These are phyloP conservation scores for Coccomyxa sp. DNA, from an alignment of 139 green algal species.

Conservation along the genomic window DNA sequence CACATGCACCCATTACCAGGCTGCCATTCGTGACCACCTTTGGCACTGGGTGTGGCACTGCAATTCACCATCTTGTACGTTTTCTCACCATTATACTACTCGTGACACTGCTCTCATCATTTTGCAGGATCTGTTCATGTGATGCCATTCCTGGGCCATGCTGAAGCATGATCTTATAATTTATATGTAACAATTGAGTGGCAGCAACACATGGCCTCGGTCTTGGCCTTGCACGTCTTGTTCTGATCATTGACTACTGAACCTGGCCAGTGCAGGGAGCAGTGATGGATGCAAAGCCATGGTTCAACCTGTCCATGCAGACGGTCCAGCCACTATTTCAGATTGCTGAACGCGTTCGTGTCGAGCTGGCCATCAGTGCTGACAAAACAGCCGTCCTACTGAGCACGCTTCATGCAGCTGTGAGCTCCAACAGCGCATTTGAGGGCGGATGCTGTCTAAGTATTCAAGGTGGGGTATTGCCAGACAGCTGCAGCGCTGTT, in stretches of 20 bases:
- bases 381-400: too few relatives aligned
- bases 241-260: not conserved
- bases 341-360: not conserved
- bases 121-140: not conserved
- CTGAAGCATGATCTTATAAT: not conserved
- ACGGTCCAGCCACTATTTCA: constrained; percentile 2
- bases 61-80: constrained; percentile 12
- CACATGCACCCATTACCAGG: not conserved
- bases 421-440: too few relatives aligned
- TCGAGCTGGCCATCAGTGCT: too few relatives aligned
- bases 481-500: too few relatives aligned
- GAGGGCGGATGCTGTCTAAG: too few relatives aligned
- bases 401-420: too few relatives aligned
- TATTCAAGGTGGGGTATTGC: too few relatives aligned
- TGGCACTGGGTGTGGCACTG: constrained; percentile 30
- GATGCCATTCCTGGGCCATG: not conserved
- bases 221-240: too few relatives aligned
- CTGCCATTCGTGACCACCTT: constrained; percentile 46
- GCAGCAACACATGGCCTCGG: too few relatives aligned
- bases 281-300: constrained; percentile 14
- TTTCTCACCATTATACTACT: not conserved
- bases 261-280: constrained; percentile 10
- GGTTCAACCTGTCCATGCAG: constrained; percentile 31
- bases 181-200: not conserved
- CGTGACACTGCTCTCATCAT: not conserved